Base-by-base conservation (phyloP, 768 basidiomycete genomes). In the Auriscalpium orientale region DNA sequence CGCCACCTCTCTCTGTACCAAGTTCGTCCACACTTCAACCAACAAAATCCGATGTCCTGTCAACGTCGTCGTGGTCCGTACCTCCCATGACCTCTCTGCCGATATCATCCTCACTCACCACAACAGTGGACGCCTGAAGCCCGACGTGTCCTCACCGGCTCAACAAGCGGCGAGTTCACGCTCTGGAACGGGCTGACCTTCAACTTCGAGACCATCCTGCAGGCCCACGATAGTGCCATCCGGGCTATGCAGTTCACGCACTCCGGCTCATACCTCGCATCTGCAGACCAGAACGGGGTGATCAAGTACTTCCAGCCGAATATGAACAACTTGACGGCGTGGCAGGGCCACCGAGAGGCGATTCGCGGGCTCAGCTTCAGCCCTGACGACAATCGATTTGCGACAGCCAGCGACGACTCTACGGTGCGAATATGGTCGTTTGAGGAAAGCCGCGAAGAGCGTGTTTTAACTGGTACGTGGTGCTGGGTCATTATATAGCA, bases 271-370 rank as follows among this genome's bases (percentile, higher is more conserved):
- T 98, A 91, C 71, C 82, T 99, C 50, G 87, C 90, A 16, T 95
- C 93, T 16, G 85, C 91, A 28, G 97, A 99, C 75, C 91, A 94
- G 68, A 83, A 77, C 38, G 97, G 97, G 9, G 80, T 92, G 57
- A 93, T 99, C 78, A 99, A 99, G 71, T 99, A 98, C 73, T 99
- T 98, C 67, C 94, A 98, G 62, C 92, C 92, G 36, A 97, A 98
- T 71, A 94, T 98, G 90, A 99, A 98, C 77, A 99, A 99, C 68
- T 74, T 99, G 63, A 91, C 89, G 7, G 91, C 91, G 16, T 95
- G 93, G 83, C 80, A 87, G 46, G 97, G 93, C 0, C 95, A 97
- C n/a, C 79, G 88, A n/a, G 95, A 98, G 70, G 91, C 93, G 8
- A 90, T 98, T 57, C 82, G 95, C 38, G 94, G 92, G 0, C 74